Percentiles rank a stretch among this genome's conserved stretches.
Evolutionary conservation across 2,329 filamentous ascomycete genomes (phyloP).

Genomic region (Calonectria henricotiae): DNA sequence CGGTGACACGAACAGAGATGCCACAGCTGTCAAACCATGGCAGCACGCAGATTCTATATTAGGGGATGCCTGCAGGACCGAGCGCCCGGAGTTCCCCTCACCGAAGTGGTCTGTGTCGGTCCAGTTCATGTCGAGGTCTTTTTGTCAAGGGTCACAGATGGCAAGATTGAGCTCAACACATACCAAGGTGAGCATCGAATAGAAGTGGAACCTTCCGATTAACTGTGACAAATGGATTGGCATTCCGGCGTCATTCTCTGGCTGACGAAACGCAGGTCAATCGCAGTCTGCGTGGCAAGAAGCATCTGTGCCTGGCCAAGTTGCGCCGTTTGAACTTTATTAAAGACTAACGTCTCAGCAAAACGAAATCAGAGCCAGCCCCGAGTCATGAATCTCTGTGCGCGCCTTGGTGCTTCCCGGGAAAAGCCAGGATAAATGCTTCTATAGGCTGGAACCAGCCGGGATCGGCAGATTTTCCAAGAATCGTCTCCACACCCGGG

Average conservation of each 20-base stretch:
- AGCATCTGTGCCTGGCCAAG: not conserved
- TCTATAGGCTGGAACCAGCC: slow-evolving; percentile 8
- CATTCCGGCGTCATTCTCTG: not conserved
- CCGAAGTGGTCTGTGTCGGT: slow-evolving; percentile 14
- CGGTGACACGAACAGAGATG: not conserved
- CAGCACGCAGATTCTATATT: not conserved
- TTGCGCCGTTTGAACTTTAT: slow-evolving; percentile 4
- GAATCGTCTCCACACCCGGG: not conserved
- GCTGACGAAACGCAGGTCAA: slow-evolving; percentile 10
- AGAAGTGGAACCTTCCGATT: slow-evolving; percentile 1
- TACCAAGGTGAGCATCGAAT: not conserved
- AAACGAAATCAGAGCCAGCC: not conserved
- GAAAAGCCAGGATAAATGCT: not conserved
- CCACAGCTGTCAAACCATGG: not conserved
- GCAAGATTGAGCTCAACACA: slow-evolving; percentile 13
- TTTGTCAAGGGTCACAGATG: not conserved
- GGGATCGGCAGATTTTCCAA: slow-evolving; percentile 8
- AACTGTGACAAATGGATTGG: slow-evolving; percentile 9
- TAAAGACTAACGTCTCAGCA: slow-evolving; percentile 14
- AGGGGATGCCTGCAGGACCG: not conserved
- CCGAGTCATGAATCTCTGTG: slow-evolving; percentile 3
- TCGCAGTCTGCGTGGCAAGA: slow-evolving; percentile 3
- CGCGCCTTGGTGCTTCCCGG: slow-evolving; percentile 1
- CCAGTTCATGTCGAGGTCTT: not conserved
- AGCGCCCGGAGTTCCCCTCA: slow-evolving; percentile 10